A percentile compares a stretch with the other conserved stretches of the same genome.
Conservation (phyloP, 768 basidiomycete species). For the Termitomyces titanicus region DNA sequence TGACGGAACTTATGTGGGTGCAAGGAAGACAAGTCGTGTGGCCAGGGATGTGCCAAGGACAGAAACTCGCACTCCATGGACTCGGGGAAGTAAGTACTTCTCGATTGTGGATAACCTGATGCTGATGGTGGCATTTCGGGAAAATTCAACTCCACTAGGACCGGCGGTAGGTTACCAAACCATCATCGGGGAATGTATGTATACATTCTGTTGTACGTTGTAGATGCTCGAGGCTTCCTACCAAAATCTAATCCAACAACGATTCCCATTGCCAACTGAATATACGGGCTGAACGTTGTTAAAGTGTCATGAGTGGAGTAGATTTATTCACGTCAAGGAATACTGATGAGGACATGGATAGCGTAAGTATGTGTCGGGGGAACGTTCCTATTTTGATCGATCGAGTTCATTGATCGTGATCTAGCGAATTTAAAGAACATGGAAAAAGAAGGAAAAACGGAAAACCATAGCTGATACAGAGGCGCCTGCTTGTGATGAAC, state of each 20-base stretch:
- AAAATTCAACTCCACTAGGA: background rate
- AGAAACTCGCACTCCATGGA: background rate
- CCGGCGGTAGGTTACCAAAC: background rate
- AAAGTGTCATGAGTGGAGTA: no score
- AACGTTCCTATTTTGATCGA: background rate
- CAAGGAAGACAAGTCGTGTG: background rate
- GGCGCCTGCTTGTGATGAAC: no score
- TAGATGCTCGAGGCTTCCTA: background rate
- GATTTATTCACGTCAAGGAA: no score
- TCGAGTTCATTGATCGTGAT: background rate
- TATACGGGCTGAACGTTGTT: no score
- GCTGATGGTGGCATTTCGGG: background rate
- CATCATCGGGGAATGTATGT: background rate
- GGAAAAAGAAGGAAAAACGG: background rate
- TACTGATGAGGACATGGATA: no score
- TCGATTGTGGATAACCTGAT: background rate
- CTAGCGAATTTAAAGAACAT: background rate
- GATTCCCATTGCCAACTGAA: no score
- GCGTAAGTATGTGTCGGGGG: no score
- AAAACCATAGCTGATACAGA: no score
- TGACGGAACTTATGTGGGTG: background rate
- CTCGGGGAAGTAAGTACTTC: background rate
- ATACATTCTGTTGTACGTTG: background rate
- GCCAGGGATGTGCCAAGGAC: background rate
- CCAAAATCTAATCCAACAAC: no score